Base-by-base conservation (phyloP, 1,284 basidiomycete genomes). In the Lignosus rhinocerotis region DNA sequence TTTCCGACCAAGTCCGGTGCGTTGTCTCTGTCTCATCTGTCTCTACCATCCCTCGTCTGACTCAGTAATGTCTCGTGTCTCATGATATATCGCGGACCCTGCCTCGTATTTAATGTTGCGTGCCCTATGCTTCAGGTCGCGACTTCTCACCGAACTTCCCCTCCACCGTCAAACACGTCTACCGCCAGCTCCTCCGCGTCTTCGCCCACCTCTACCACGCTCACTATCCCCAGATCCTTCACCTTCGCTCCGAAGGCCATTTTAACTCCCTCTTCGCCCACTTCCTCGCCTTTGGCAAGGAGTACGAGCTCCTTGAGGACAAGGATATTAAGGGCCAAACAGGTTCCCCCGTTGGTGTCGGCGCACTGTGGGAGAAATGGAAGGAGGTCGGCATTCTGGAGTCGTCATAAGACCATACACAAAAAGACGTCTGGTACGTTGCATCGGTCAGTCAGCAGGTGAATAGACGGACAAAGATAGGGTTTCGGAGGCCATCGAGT, bases 181-280 rank as follows among this genome's bases (percentile, higher is more conserved):
- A 98, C 78, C 91, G 94, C 51, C 96, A 98, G 70, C 89, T 99
- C 33, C 86, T 99, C 56, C 90, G 96, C 48, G 94, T 99, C 49
- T 98, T 98, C 75, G 96, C 96, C 1, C 96, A 99, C 76, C 88
- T 99, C 70, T 99, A 98, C 76, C 92, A 98, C 73, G 90, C 94
- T 4, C 96, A 99, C 72, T 99, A 96, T 73, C 80, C 84, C 19
- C 88, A 94, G 68, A 91, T 98, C 67, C 84, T 99, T 19, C 96
- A 99, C 72, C 84, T 99, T 21, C 93, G 93, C 56, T 89, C 93
- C 47, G 96, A 98, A 71, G 95, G 95, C 0, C 96, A 98, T 75
- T 95, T 98, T 78, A 98, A 98, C 76, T 94, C 92, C n/a, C 84
- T 98, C 36, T 98, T 98, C 70, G 96, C 96, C 0, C 96, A 98